These are phyloP conservation scores for Hypericum perforatum DNA, from an alignment of 345 rosid species.

Conservation along the genomic window DNA sequence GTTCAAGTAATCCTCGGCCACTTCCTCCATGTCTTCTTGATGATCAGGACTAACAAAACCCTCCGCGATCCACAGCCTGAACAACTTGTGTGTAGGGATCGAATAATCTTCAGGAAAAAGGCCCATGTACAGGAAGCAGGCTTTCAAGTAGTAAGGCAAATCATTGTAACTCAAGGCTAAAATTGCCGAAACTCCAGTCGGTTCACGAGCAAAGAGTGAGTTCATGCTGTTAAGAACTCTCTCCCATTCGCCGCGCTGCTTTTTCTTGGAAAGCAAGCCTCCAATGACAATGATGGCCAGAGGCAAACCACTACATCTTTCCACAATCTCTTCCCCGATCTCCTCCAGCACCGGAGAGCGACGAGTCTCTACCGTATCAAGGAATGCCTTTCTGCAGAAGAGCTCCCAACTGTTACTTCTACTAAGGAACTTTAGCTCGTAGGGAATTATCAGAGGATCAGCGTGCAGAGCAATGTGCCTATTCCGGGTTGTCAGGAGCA, in stretches of 20 bases:
- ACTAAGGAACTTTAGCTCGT: slow-evolving; percentile 11
- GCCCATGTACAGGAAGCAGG: slow-evolving; percentile 22
- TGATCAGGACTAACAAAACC: slow-evolving; percentile 12
- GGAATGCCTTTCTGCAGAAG: slow-evolving; percentile 18
- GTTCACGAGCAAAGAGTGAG: slow-evolving; percentile 15
- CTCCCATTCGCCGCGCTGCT: slow-evolving; percentile 17
- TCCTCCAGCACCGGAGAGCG: slow-evolving; percentile 18
- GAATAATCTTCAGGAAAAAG: slow-evolving; percentile 21
- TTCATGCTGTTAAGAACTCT: slow-evolving; percentile 16
- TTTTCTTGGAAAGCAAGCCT: slow-evolving; percentile 21
- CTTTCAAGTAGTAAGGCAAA: slow-evolving; percentile 20
- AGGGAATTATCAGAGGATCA: slow-evolving; percentile 11
- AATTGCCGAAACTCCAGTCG: slow-evolving; percentile 17
- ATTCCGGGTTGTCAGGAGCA: slow-evolving; percentile 19
- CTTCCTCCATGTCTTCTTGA: slow-evolving; percentile 18
- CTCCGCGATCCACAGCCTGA: slow-evolving; percentile 22
- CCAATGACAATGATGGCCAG: slow-evolving; percentile 24
- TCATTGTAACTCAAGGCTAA: slow-evolving; percentile 24
- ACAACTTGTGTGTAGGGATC: slow-evolving; percentile 12
- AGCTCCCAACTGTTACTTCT: slow-evolving; percentile 19
- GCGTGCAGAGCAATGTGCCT: slow-evolving; percentile 13
- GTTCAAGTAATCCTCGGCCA: slow-evolving; percentile 21
- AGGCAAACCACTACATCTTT: slow-evolving; percentile 22
- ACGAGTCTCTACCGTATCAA: not conserved
- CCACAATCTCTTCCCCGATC: slow-evolving; percentile 18